Evolutionary conservation across 1,284 basidiomycete species (phyloP), one percentile per base, ranked within the genome.

Genomic region (Psilocybe mexicana): DNA sequence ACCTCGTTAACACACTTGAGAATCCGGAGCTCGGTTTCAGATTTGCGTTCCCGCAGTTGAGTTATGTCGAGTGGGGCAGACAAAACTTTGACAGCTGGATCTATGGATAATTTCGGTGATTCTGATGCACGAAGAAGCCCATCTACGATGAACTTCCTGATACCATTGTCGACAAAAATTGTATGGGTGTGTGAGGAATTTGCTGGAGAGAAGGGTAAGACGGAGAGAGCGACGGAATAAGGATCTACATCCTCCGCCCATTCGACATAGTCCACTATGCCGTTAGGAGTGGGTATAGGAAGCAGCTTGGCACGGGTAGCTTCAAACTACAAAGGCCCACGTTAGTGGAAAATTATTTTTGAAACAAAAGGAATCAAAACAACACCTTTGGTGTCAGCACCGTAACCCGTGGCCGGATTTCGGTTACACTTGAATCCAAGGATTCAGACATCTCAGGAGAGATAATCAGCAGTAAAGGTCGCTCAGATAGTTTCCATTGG

Each of bases 1-100:
- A 92, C 91, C 79, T 93, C 88, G 67, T 93, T 94, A 3, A 79
- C 90, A 68, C 91, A 94, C 65, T 81, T 84, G 70, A 94, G 70
- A 51, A 94, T 79, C 7, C 81, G 81, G 11, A 93, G 74, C 67
- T 94, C 93, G 43, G 85, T 77, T 10, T 70, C 58, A 24, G 87
- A 90, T 71, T 94, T 94, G 61, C 86, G 78, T 70, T 93, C 89
- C 23, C 93, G 79, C 35, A 93, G 69, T 40, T 77, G 74, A 23
- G 77, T 77, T n/a, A 93, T 76, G 52, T 80, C 80, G 3, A 72
- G 59, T 23, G 84, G 83, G 0, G 86, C 84, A 30, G 78, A 78
- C 6, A 73, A 61, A 2, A 86, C 78, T 55, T 44, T 24, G 11
- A 64, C 43, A 3, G 51, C 38, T 12, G 71, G 67, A 0, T 28